Conservation (phyloP, 768 basidiomycete genomes). For the Erythrobasidium yunnanense region DNA sequence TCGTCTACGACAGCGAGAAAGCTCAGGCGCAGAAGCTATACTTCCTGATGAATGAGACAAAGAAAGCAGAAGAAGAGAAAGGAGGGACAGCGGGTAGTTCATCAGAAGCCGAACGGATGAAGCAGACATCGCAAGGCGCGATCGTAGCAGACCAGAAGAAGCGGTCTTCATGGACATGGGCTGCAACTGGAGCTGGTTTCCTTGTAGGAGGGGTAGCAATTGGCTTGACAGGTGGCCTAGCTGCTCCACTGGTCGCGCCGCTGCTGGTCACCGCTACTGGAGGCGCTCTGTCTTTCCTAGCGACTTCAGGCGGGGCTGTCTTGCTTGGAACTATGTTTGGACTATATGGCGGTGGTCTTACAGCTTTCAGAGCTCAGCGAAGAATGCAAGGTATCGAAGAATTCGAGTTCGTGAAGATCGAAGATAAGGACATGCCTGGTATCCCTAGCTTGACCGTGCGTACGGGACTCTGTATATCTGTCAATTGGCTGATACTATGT, state of each 20-base stretch:
- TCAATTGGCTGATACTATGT: neutral
- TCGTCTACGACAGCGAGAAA: constrained; percentile 18
- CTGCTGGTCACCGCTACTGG: constrained; percentile 20
- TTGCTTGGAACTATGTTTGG: constrained; percentile 37
- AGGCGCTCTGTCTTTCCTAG: constrained; percentile 32
- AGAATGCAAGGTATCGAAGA: constrained; percentile 37
- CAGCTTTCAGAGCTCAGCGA: constrained; percentile 33
- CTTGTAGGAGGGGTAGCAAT: constrained; percentile 34
- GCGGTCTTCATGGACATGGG: constrained; percentile 32
- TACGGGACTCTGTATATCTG: neutral
- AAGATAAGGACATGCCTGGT: constrained; percentile 29
- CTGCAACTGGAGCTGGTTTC: constrained; percentile 35
- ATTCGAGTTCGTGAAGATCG: constrained; percentile 33
- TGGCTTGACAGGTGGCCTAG: constrained; percentile 37
- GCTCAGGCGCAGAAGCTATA: constrained; percentile 28
- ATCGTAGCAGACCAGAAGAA: constrained; percentile 28
- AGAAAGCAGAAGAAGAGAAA: constrained; percentile 12
- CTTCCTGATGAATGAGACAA: constrained; percentile 22
- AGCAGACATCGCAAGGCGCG: constrained; percentile 28
- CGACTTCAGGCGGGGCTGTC: constrained; percentile 33
- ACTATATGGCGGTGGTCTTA: constrained; percentile 32
- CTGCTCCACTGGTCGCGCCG: constrained; percentile 35
- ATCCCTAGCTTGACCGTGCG: constrained; percentile 33
- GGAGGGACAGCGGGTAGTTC: neutral
- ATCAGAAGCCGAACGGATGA: constrained; percentile 16